Evolutionary conservation across 176 grass and related monocot genomes (phyloP).

Genomic region (Thalia dealbata): DNA sequence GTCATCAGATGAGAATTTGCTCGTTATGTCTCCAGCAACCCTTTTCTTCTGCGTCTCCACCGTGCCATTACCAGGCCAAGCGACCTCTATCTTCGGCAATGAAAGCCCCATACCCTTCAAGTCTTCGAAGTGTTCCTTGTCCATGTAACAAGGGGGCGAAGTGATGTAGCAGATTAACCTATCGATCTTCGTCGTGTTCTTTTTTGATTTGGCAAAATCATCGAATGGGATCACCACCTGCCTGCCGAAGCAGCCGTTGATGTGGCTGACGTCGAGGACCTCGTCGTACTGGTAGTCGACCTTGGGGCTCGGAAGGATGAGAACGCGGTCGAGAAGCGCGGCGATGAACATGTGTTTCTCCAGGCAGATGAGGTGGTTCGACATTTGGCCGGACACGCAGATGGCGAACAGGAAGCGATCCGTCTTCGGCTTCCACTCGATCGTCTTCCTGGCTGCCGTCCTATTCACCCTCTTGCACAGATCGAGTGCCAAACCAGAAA

Average conservation of each 20-base stretch:
- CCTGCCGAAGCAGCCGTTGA: conserved; percentile 63
- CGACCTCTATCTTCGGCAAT: conserved; percentile 56
- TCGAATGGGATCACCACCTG: conserved; percentile 70
- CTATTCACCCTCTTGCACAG: conserved; percentile 40
- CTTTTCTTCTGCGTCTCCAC: conserved; percentile 73
- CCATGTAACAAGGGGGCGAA: conserved; percentile 73
- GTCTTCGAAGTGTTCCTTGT: conserved; percentile 77
- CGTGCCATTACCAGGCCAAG: conserved; percentile 81
- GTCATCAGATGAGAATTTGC: conserved; percentile 58
- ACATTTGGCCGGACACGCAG: conserved; percentile 88
- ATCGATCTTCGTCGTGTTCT: conserved; percentile 73
- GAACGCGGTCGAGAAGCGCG: conserved; percentile 53
- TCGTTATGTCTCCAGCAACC: conserved; percentile 45
- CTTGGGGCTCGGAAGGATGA: conserved; percentile 73
- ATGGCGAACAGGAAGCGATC: conserved; percentile 64
- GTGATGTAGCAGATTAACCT: conserved; percentile 76
- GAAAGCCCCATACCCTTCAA: conserved; percentile 70
- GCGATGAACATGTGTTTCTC: conserved; percentile 99
- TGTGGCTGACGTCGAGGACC: conserved; percentile 76
- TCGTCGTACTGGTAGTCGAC: conserved; percentile 58
- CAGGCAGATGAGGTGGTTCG: conserved; percentile 96
- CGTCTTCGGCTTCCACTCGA: conserved; percentile 88
- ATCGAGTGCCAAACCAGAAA: conserved; percentile 28
- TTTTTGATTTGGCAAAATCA: conserved; percentile 42
- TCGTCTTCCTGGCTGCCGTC: conserved; percentile 41